These are phyloP conservation scores for Epipyxis sp. DNA, from an alignment of 108 stramenopile genomes.

Conservation along the genomic window DNA sequence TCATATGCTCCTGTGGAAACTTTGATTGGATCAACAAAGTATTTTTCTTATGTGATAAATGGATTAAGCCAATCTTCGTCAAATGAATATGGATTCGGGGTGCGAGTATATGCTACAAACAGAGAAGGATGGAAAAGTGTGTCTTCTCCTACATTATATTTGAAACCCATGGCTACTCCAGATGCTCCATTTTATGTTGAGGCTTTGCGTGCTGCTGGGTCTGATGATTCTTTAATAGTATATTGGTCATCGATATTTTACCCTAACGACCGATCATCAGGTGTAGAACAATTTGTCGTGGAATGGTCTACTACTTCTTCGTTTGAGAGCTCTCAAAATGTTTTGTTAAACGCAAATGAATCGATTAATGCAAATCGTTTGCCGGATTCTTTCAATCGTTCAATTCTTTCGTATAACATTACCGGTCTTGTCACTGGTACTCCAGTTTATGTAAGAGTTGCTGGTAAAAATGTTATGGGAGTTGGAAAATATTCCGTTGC, in stretches of 20 bases:
- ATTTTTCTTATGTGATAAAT: constrained; percentile 53
- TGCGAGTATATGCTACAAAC: constrained; percentile 61
- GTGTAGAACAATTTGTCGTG: constrained; percentile 41
- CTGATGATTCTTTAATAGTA: constrained; percentile 42
- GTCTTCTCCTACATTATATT: constrained; percentile 46
- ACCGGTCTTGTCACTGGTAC: constrained; percentile 22
- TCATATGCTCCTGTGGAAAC: constrained; percentile 33
- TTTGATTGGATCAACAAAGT: constrained; percentile 32
- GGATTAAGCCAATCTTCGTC: constrained; percentile 54
- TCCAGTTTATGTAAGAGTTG: constrained; percentile 38
- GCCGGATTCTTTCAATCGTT: not conserved
- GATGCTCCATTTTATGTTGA: constrained; percentile 52
- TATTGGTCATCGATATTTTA: constrained; percentile 56
- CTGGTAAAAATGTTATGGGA: constrained; percentile 43
- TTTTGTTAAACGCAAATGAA: not conserved
- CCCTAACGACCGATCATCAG: constrained; percentile 53
- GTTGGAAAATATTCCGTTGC: constrained; percentile 38
- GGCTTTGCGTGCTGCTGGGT: constrained; percentile 50
- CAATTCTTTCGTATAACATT: constrained; percentile 11
- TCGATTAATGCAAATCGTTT: not conserved
- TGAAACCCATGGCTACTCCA: constrained; percentile 61
- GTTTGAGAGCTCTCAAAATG: constrained; percentile 31
- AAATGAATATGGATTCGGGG: constrained; percentile 55
- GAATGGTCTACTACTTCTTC: constrained; percentile 34
- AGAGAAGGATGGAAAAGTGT: constrained; percentile 46